Evolutionary conservation across 164 flowering plant species (phyloP), one percentile per base, ranked within the genome.

Genomic region (Houttuynia cordata): DNA sequence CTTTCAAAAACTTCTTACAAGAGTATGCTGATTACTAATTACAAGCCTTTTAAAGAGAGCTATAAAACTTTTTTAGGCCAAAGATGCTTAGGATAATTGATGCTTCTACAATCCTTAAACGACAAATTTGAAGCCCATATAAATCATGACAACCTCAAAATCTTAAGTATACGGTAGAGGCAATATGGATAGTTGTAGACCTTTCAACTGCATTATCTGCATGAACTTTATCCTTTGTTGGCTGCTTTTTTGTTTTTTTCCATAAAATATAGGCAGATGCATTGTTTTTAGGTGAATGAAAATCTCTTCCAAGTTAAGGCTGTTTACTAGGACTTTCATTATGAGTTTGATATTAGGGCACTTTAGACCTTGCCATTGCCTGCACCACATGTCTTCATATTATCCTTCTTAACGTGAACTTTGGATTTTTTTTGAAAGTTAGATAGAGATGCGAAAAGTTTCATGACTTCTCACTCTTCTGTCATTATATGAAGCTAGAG

Each of bases 401-500:
- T 45, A 10, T 12, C 12, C 13, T 45, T 45, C 49, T 45, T 45
- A 17, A 17, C 49, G 0, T 7, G 12, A 45, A 8, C 49, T 45
- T 12, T 45, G 13, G 8, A 8, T 10, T 12, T 45, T 45, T 12
- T 45, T 3, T 45, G 13, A 53, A 53, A 8, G 1, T 45, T 45
- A 12, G 17, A 12, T 45, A 45, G 14, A 17, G 49, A 45, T 45
- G 13, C 49, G 2, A 45, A 45, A 17, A 53, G 22, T 19, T 10
- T 20, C 56, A 53, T 53, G 24, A 18, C 19, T 56, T 69, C 42
- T 55, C 20, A 23, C 65, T 59, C 10, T 63, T 70, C 62, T 75
- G 30, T 79, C 55, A 14, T 37, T 24, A 2, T 68, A 12, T 76
- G 81, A 78, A 93, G 97, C 81, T 86, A 78, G 92, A 86, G 73